Evolutionary conservation across 2,329 filamentous ascomycete species (phyloP).

Genomic region (Sporothrix brasiliensis): DNA sequence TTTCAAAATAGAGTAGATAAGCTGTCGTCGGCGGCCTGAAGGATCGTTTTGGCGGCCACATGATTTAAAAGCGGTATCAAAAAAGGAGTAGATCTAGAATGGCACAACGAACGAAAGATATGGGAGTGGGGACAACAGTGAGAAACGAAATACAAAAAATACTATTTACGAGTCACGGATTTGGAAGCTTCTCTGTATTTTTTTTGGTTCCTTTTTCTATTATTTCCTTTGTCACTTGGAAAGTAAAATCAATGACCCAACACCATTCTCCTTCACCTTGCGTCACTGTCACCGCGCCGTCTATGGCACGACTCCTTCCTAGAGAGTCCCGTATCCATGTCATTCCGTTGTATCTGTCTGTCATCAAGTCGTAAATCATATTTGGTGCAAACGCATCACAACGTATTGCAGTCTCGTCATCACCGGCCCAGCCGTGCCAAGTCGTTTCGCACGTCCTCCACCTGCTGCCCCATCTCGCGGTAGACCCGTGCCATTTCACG

Average conservation of each 20-base stretch:
- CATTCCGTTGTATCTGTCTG: background rate
- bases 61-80: background rate
- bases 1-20: conserved; percentile 6
- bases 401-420: too few species aligned
- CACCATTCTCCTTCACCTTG: conserved; percentile 11
- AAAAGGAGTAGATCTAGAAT: background rate
- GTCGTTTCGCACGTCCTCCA: conserved; percentile 55
- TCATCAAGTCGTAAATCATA: background rate
- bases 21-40: conserved; percentile 10
- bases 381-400: too few species aligned
- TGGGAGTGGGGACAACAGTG: too few species aligned
- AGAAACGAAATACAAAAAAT: background rate
- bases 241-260: conserved; percentile 3
- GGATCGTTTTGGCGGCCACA: conserved; percentile 10
- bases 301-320: background rate
- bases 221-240: background rate
- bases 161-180: conserved; percentile 18
- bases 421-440: conserved; percentile 42
- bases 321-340: background rate
- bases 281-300: background rate
- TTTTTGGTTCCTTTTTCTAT: background rate
- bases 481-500: conserved; percentile 58
- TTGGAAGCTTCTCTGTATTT: conserved; percentile 3
- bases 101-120: background rate
- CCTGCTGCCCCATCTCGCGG: conserved; percentile 53